These are phyloP conservation scores for Torulaspora gathmanii DNA, from an alignment of 805 yeast genomes.

Conservation along the genomic window DNA sequence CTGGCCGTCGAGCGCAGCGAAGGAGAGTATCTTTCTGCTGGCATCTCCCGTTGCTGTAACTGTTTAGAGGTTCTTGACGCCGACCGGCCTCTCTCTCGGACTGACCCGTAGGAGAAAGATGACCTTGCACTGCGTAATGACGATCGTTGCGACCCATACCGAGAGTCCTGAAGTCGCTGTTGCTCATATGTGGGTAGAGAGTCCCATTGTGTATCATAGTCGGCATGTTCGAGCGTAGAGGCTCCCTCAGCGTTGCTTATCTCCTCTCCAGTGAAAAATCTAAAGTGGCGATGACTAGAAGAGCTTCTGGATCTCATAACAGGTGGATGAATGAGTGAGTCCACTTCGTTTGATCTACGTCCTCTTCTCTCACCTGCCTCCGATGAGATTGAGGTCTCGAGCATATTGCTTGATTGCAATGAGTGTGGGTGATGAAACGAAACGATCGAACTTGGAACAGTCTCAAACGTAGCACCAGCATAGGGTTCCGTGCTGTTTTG, in stretches of 20 bases:
- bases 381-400: slow-evolving; percentile 17
- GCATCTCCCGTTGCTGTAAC: slow-evolving; percentile 8
- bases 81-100: slow-evolving; percentile 23
- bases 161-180: slow-evolving; percentile 33
- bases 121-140: slow-evolving; percentile 26
- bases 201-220: slow-evolving; percentile 74
- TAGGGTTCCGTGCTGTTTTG: slow-evolving; percentile 67
- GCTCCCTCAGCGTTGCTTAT: slow-evolving; percentile 85
- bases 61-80: slow-evolving; percentile 13
- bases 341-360: slow-evolving; percentile 29
- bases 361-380: slow-evolving; percentile 31
- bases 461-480: slow-evolving; percentile 72
- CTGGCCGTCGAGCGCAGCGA: slow-evolving; percentile 36
- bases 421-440: slow-evolving; percentile 70
- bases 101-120: slow-evolving; percentile 19
- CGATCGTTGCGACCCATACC: slow-evolving; percentile 25
- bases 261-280: slow-evolving; percentile 78
- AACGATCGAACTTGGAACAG: slow-evolving; percentile 71
- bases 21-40: slow-evolving; percentile 7
- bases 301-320: slow-evolving; percentile 33
- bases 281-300: slow-evolving; percentile 48
- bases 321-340: slow-evolving; percentile 35
- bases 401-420: slow-evolving; percentile 33
- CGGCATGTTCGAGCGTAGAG: slow-evolving; percentile 68
- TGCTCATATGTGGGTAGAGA: slow-evolving; percentile 46